Evolutionary conservation across 1,139 yeast species (phyloP).

Genomic region (Hemisphaericaspora xylofermentans): DNA sequence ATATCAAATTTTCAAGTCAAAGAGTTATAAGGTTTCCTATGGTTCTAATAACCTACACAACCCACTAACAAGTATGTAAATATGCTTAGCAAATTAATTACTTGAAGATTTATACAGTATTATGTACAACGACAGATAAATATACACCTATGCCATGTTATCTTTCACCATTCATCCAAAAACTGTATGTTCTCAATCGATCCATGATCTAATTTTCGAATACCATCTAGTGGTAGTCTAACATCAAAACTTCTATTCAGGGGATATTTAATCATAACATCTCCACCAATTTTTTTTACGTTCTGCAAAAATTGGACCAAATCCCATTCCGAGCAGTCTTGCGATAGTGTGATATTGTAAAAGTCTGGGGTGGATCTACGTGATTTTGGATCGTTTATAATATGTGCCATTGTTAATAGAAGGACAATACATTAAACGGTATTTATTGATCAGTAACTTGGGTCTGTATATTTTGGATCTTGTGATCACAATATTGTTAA

Average conservation of each 20-base stretch:
- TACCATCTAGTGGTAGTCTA: conserved; percentile 1
- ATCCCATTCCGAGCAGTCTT: conserved; percentile 2
- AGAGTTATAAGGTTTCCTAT: too few relatives aligned
- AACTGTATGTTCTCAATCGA: neutral
- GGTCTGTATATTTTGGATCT: too few relatives aligned
- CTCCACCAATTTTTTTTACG: neutral
- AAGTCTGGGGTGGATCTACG: neutral
- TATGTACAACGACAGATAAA: too few relatives aligned
- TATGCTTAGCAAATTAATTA: too few relatives aligned
- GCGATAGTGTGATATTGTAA: conserved; percentile 1
- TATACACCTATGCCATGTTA: neutral
- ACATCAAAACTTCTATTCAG: conserved; percentile 2
- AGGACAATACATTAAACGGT: too few relatives aligned
- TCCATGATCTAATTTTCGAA: conserved; percentile 1
- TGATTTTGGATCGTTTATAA: neutral
- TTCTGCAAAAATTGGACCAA: neutral
- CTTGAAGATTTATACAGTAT: too few relatives aligned
- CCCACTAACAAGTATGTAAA: too few relatives aligned
- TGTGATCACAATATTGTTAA: neutral
- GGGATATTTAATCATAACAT: neutral
- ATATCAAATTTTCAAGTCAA: too few relatives aligned
- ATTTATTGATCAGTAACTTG: neutral
- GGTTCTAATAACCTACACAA: too few relatives aligned
- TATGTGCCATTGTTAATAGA: neutral
- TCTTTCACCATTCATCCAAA: neutral